Percentiles rank a stretch among this genome's conserved stretches.
These are phyloP conservation scores for Neofusicoccum ribis DNA, from an alignment of 2,329 filamentous ascomycete genomes.

Conservation along the genomic window DNA sequence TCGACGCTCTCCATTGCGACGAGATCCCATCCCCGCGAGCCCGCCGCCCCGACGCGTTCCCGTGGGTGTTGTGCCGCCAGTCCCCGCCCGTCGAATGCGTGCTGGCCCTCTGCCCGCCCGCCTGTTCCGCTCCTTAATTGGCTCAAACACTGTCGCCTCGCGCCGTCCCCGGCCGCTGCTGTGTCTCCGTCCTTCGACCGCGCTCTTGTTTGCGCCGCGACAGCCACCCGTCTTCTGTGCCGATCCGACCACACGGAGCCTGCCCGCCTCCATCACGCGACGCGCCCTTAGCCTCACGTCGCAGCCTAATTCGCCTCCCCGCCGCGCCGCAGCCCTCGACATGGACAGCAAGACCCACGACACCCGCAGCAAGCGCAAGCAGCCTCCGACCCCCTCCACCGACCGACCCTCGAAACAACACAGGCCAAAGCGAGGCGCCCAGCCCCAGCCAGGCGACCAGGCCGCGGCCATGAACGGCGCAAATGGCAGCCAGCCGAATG, in stretches of 20 bases:
- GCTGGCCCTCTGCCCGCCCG: conserved; percentile 16
- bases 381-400: conserved; percentile 49
- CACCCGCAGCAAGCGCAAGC: conserved; percentile 57
- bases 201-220: background rate
- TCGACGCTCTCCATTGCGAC: conserved; percentile 6
- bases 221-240: background rate
- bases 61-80: conserved; percentile 7
- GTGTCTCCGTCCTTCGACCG: background rate
- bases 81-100: conserved; percentile 13
- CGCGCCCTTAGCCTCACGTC: background rate
- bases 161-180: conserved; percentile 5
- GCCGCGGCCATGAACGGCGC: conserved; percentile 29
- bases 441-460: conserved; percentile 40
- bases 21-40: conserved; percentile 8
- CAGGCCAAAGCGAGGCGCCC: conserved; percentile 46
- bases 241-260: background rate
- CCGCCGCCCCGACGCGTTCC: background rate
- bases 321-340: background rate
- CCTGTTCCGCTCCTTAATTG: conserved; percentile 10
- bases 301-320: background rate
- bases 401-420: conserved; percentile 59
- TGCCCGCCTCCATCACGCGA: background rate
- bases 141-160: background rate
- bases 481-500: conserved; percentile 46
- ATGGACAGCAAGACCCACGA: conserved; percentile 19